These are phyloP conservation scores for Daldinia childiae DNA, from an alignment of 495 filamentous ascomycete genomes.

Conservation along the genomic window DNA sequence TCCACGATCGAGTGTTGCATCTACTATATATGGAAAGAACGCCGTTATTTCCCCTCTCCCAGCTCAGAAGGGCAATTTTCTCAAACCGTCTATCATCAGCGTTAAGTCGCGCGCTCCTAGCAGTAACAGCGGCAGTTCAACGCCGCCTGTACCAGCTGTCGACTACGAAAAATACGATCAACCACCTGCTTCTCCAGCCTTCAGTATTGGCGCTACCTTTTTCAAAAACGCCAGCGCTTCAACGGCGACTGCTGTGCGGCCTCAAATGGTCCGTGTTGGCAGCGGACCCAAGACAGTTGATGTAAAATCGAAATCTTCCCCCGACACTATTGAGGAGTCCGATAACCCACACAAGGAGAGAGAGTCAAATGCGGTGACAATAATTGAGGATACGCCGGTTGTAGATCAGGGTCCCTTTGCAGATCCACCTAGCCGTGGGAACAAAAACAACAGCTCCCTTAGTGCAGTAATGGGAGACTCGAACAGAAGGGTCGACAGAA, in stretches of 20 bases:
- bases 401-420: slow-evolving; percentile 67
- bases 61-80: slow-evolving; percentile 82
- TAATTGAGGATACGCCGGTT: slow-evolving; percentile 61
- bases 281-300: slow-evolving; percentile 58
- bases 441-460: slow-evolving; percentile 56
- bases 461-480: slow-evolving; percentile 65
- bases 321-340: slow-evolving; percentile 25
- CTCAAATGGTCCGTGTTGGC: slow-evolving; percentile 64
- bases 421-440: slow-evolving; percentile 55
- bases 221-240: slow-evolving; percentile 66
- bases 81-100: slow-evolving; percentile 89
- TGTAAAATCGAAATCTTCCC: slow-evolving; percentile 48
- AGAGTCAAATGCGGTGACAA: slow-evolving; percentile 52
- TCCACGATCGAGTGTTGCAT: slow-evolving; percentile 82
- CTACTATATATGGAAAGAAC: slow-evolving; percentile 89
- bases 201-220: slow-evolving; percentile 72
- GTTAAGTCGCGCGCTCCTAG: slow-evolving; percentile 71
- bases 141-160: slow-evolving; percentile 65
- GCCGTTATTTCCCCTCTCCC: slow-evolving; percentile 82
- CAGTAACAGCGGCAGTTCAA: slow-evolving; percentile 55
- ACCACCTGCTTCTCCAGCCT: slow-evolving; percentile 60
- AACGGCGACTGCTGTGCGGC: slow-evolving; percentile 61
- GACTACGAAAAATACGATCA: slow-evolving; percentile 61
- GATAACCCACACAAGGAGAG: slow-evolving; percentile 33
- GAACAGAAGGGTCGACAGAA: slow-evolving; percentile 50